Base-by-base conservation (phyloP, 148 eudicot species). In the Vaccinium vitisidaea region DNA sequence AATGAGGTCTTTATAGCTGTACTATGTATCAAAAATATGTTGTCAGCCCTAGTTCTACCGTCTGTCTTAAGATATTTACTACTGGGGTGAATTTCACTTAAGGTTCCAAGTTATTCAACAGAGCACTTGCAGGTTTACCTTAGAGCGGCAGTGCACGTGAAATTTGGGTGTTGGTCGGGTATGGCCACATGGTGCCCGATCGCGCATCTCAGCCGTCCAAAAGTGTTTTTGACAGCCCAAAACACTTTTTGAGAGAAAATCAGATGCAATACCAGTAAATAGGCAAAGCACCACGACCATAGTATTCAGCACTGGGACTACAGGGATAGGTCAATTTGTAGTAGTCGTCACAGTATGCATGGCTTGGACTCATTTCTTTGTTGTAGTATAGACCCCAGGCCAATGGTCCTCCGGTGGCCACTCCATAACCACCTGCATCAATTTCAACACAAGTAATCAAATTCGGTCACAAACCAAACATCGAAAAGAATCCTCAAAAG, bases 331-430 rank as follows among this genome's bases (percentile, higher is more conserved):
- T 94, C 76, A 83, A 93, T 74, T 97, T 95, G 91, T 84, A 94
- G 80, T 15, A 88, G 25, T 95, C 98, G 82, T 97, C 98, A 84
- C 99, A 95, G 83, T 97, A 97, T 0, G 84, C 59, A 77, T 97
- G 99, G 87, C 93, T 94, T n/a, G 99, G 99, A 90, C 99, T 97
- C 93, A 95, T 73, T 89, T 95, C 98, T 85, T 87, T 93, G 87
- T 93, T 97, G 91, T 93, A 95, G 90, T 98, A 97, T 78, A 97
- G 94, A 81, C 99, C 99, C 98, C 98, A 97, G 8, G 99, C 96
- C 75, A 83, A 80, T 11, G 98, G 98, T 83, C 99, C 99, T 58
- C 98, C 99, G 0, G 94, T 93, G 54, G 94, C 98, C 54, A 97
- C 99, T 75, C 93, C 92, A 91, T 93, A 93, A 83, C 99, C 99